Conservation (phyloP, 2,329 filamentous ascomycete genomes). For the Fusarium sp. region DNA sequence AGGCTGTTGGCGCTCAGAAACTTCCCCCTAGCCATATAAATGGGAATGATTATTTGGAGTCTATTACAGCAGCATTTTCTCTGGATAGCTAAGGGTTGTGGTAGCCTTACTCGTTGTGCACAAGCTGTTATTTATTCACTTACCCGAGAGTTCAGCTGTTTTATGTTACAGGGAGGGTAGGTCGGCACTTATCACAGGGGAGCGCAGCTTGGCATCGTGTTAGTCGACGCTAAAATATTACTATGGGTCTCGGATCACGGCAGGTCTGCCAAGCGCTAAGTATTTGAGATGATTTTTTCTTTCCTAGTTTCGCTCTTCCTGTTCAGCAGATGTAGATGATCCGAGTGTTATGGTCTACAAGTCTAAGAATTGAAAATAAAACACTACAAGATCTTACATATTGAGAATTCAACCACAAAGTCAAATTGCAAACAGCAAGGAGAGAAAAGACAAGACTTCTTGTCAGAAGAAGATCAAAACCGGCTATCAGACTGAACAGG, state of each 20-base stretch:
- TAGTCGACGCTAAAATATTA: neutral
- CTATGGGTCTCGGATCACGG: neutral
- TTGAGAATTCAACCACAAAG: neutral
- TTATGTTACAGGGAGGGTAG: neutral
- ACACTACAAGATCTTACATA: neutral
- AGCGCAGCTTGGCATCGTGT: neutral
- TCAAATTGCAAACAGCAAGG: no score
- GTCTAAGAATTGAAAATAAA: neutral
- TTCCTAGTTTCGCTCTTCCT: neutral
- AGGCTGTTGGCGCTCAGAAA: no score
- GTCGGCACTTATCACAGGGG: neutral
- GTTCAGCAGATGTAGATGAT: neutral
- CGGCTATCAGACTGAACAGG: neutral
- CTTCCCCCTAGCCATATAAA: no score
- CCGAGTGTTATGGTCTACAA: neutral
- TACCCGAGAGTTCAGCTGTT: neutral
- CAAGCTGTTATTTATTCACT: neutral
- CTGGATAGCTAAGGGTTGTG: no score
- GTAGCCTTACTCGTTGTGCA: no score
- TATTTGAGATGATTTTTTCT: neutral
- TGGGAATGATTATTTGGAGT: no score
- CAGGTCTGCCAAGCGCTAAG: neutral
- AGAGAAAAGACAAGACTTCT: neutral
- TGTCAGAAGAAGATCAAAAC: neutral
- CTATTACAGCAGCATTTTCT: no score